Evolutionary conservation across 2,329 filamentous ascomycete genomes (phyloP).

Genomic region (Neofusicoccum cordaticola): DNA sequence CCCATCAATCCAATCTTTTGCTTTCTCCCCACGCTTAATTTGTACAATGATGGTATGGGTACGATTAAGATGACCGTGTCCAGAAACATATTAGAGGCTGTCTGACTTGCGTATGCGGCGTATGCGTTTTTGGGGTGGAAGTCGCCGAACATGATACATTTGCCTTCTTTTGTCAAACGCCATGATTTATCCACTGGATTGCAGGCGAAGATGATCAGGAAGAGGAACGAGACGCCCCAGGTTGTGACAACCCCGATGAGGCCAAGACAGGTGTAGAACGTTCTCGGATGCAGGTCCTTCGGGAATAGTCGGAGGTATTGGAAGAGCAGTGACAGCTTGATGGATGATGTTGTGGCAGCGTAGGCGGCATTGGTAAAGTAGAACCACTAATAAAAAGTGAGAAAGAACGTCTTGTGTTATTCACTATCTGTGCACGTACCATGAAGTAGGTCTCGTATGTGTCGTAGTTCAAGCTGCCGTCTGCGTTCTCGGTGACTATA

Average conservation of each 20-base stretch:
- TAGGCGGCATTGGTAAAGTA: slow-evolving; percentile 33
- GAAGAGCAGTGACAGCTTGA: slow-evolving; percentile 37
- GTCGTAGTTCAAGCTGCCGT: slow-evolving; percentile 18
- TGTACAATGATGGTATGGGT: slow-evolving; percentile 32
- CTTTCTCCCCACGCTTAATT: slow-evolving; percentile 30
- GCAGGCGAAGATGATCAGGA: slow-evolving; percentile 33
- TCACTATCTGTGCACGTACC: slow-evolving; percentile 20
- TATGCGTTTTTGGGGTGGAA: slow-evolving; percentile 30
- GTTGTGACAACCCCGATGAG: slow-evolving; percentile 25
- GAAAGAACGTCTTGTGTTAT: background rate
- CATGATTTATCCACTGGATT: slow-evolving; percentile 32
- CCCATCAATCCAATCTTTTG: slow-evolving; percentile 29
- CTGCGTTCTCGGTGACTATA: background rate
- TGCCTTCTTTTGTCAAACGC: slow-evolving; percentile 25
- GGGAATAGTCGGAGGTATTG: slow-evolving; percentile 37
- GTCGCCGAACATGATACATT: slow-evolving; percentile 36
- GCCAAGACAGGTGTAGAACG: slow-evolving; percentile 22
- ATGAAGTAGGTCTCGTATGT: slow-evolving; percentile 29
- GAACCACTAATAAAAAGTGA: slow-evolving; percentile 25
- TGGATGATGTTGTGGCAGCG: slow-evolving; percentile 30
- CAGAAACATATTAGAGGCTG: slow-evolving; percentile 32
- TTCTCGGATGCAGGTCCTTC: slow-evolving; percentile 19
- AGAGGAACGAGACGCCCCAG: slow-evolving; percentile 33
- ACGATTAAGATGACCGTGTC: slow-evolving; percentile 31
- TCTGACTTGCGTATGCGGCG: slow-evolving; percentile 29